Percentiles rank a stretch among this genome's conserved stretches.
phyloP scores from a whole-genome alignment of 805 yeast species.

The Teunomyces barrocoloradensis region DNA sequence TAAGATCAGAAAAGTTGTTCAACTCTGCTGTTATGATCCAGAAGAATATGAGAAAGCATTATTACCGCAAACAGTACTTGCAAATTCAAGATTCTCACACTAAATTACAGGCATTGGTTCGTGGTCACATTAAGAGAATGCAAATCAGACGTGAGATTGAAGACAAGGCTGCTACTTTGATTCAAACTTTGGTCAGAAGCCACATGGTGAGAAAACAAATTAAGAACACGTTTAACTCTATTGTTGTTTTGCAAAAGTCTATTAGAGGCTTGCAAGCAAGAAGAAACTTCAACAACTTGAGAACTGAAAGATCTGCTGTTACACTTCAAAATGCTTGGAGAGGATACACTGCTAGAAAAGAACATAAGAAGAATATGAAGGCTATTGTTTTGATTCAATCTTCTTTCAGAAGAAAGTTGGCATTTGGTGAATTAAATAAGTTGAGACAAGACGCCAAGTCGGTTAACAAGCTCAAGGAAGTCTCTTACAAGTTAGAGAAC shows the following conservation, averaged over 20 bases:
- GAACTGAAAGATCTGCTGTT: slow-evolving; percentile 62
- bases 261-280: slow-evolving; percentile 57
- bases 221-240: slow-evolving; percentile 32
- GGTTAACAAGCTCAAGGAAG: slow-evolving; percentile 84
- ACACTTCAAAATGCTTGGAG: slow-evolving; percentile 73
- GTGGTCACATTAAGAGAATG: slow-evolving; percentile 61
- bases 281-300: slow-evolving; percentile 45
- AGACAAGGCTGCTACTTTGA: slow-evolving; percentile 57
- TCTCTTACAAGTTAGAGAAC: slow-evolving; percentile 89
- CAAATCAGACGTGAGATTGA: slow-evolving; percentile 56
- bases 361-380: slow-evolving; percentile 44
- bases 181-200: slow-evolving; percentile 70
- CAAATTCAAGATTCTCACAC: slow-evolving; percentile 54
- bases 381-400: slow-evolving; percentile 76
- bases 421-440: slow-evolving; percentile 58
- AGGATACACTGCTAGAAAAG: slow-evolving; percentile 59
- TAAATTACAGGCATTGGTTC: slow-evolving; percentile 56
- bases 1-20: slow-evolving; percentile 74
- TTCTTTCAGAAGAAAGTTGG: slow-evolving; percentile 70
- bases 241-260: slow-evolving; percentile 44
- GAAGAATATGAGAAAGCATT: slow-evolving; percentile 67
- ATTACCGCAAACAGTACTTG: slow-evolving; percentile 60
- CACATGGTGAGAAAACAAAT: slow-evolving; percentile 43
- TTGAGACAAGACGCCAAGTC: slow-evolving; percentile 89
- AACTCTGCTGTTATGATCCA: slow-evolving; percentile 82